Conservation (phyloP, 371 early-diverging fungal genomes). For the Rhizopus delemar region DNA sequence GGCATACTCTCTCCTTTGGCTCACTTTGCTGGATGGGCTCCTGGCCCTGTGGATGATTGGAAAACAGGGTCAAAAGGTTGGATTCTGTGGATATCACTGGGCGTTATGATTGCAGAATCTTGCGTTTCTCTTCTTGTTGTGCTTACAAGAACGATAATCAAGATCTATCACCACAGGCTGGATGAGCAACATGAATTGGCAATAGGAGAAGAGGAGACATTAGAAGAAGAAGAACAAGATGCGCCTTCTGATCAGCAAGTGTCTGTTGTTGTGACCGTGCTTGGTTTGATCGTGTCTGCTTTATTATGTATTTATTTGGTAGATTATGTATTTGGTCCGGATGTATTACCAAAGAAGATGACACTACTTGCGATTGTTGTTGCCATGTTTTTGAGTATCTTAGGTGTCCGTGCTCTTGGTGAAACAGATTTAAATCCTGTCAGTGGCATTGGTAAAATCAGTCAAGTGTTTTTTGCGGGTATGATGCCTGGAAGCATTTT, state of each 20-base stretch:
- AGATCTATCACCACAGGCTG: neutral
- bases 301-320: conserved; percentile 61
- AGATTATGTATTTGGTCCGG: conserved; percentile 58
- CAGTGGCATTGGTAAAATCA: conserved; percentile 82
- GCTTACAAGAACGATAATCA: conserved; percentile 33
- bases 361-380: conserved; percentile 57
- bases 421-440: conserved; percentile 84
- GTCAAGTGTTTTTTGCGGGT: conserved; percentile 81
- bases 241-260: conserved; percentile 56
- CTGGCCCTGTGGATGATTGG: conserved; percentile 73
- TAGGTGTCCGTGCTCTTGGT: conserved; percentile 76
- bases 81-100: conserved; percentile 85
- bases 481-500: conserved; percentile 72
- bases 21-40: conserved; percentile 72
- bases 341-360: conserved; percentile 51
- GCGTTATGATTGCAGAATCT: conserved; percentile 83
- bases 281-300: conserved; percentile 64
- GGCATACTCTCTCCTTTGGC: conserved; percentile 76
- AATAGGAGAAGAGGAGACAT: conserved; percentile 18
- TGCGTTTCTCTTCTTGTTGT: conserved; percentile 66
- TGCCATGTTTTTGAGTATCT: conserved; percentile 64
- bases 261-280: conserved; percentile 54
- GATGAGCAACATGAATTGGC: conserved; percentile 3
- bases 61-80: conserved; percentile 76
- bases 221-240: conserved; percentile 37